A percentile compares a stretch with the other conserved stretches of the same genome.
These are phyloP conservation scores for Naganishia liquefaciens DNA, from an alignment of 1,284 basidiomycete species.

Conservation along the genomic window DNA sequence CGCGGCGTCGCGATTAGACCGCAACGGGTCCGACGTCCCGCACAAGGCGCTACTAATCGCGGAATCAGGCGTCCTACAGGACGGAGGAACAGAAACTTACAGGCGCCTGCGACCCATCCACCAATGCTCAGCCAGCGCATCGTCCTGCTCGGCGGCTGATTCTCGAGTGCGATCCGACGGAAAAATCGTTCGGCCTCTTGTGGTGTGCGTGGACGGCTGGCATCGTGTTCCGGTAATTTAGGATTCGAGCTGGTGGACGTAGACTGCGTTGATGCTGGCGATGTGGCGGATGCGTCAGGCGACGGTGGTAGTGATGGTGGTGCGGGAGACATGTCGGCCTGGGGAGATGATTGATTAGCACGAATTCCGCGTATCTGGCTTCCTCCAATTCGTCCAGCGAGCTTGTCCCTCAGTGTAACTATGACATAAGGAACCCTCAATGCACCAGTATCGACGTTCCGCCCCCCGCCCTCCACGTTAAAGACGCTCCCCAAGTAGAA, in stretches of 20 bases:
- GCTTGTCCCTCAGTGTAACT: conserved; percentile 36
- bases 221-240: conserved; percentile 3
- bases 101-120: conserved; percentile 43
- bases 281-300: neutral
- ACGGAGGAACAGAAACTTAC: conserved; percentile 36
- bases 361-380: neutral
- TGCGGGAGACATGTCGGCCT: neutral
- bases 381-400: neutral
- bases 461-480: conserved; percentile 30
- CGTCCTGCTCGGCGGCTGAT: conserved; percentile 36
- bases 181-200: conserved; percentile 43
- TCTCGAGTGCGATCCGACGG: conserved; percentile 39
- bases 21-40: neutral
- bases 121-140: conserved; percentile 41
- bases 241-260: neutral
- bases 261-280: neutral
- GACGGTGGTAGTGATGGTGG: conserved; percentile 1
- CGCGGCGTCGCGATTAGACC: neutral
- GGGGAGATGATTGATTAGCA: conserved; percentile 9
- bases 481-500: conserved; percentile 12
- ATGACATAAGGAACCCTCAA: conserved; percentile 35
- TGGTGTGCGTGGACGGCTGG: conserved; percentile 34
- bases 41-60: conserved; percentile 15
- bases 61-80: conserved; percentile 8
- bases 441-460: conserved; percentile 32